Base-by-base conservation (phyloP, 148 eudicot species). In the Cornus kousa region DNA sequence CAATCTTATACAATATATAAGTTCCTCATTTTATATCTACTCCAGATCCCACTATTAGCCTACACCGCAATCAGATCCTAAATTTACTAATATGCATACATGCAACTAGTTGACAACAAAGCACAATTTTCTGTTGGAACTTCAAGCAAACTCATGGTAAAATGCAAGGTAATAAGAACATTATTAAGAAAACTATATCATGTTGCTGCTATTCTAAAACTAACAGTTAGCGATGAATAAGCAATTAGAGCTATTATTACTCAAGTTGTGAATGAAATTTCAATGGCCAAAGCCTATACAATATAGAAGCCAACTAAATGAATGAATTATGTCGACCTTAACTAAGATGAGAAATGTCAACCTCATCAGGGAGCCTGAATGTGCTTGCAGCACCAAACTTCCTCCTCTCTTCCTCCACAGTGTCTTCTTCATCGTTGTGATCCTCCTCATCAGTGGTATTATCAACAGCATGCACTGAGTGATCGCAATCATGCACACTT, bases 361-460 rank as follows among this genome's bases (percentile, higher is more conserved):
- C 84, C 72, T 91, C 98, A 16, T 92, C 93, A 22, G 95, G 98
- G 67, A 96, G 79, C 77, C 73, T 90, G 80, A 93, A 93, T 2
- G 98, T 96, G 66, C 89, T 93, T 1, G 99, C 97, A 17, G 98
- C 98, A 69, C 98, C 99, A 79, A 96, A 94, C 79, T 93, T 96
- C 76, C 92, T 86, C 85, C 89, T 69, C 79, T 92, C 99, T 70
- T 88, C 95, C 28, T 86, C 97, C 5, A 72, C 79, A 12, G 89
- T 65, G 17, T n/a, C n/a, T n/a, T 93, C 91, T 46, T 87, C 97
- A 50, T 43, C 76, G 17, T 79, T 84, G 10, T 82, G 87, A 55
- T 88, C 97, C 14, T 74, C 80, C 33, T 80, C 80, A 14, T 24
- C 83, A 4, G 40, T 87, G 11, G 77, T 79, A 48, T 81, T 77